Evolutionary conservation across 139 green algal genomes (phyloP).

Genomic region (Astrephomene gubernaculifera): DNA sequence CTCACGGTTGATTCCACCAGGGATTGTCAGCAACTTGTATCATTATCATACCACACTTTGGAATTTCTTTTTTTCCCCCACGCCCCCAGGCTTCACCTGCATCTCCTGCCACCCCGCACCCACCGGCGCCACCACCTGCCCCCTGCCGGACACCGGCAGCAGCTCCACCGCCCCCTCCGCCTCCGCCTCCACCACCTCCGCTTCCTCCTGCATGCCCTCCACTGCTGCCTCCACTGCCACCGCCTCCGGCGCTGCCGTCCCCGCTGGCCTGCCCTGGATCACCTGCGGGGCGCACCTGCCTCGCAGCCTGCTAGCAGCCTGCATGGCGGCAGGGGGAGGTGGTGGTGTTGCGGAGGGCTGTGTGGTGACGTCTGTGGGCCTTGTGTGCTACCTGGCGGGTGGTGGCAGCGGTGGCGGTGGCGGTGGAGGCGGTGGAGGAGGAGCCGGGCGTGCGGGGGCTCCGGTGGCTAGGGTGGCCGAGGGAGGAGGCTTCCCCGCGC

Average conservation of each 20-base stretch:
- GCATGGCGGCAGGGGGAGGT: too few species aligned
- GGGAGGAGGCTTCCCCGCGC: too few species aligned
- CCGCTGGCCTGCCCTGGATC: constrained; percentile 21
- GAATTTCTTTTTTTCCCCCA: too few species aligned
- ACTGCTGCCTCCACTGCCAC: too few species aligned
- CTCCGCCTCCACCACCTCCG: too few species aligned
- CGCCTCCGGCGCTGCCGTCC: background rate
- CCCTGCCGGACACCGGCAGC: background rate
- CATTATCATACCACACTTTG: too few species aligned
- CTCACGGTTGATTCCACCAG: too few species aligned
- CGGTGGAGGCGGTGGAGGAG: background rate
- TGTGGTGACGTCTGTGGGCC: background rate
- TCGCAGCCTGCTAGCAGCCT: background rate
- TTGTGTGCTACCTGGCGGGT: constrained; percentile 1
- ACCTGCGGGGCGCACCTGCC: constrained; percentile 17
- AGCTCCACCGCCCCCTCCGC: background rate
- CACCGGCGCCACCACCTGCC: constrained; percentile 15
- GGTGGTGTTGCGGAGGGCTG: background rate
- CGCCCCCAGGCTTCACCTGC: constrained; percentile 13
- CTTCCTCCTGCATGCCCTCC: too few species aligned
- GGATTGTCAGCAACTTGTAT: too few species aligned
- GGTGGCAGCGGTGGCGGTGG: background rate
- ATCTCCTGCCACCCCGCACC: background rate
- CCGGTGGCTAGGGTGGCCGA: too few species aligned
- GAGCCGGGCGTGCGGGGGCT: background rate